phyloP scores from a whole-genome alignment of 2,329 filamentous ascomycete species.

The Fusarium staphyleae region DNA sequence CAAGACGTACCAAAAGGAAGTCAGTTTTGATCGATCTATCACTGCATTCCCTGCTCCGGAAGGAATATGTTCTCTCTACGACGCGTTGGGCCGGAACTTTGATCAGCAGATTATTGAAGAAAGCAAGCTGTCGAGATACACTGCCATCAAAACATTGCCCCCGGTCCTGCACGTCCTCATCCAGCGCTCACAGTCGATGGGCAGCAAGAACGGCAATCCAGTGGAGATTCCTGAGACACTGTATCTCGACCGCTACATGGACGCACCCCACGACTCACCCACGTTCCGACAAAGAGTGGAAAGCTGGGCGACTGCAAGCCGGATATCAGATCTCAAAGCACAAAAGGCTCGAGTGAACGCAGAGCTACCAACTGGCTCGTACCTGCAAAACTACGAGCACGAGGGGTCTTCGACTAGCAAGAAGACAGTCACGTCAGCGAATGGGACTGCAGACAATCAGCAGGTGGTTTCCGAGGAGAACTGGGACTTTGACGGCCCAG shows the following conservation, averaged over 20 bases:
- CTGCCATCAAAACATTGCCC: conserved; percentile 77
- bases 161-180: conserved; percentile 90
- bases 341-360: conserved; percentile 40
- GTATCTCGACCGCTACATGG: conserved; percentile 89
- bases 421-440: not conserved
- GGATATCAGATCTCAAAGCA: conserved; percentile 63
- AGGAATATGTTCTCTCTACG: conserved; percentile 72
- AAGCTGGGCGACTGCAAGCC: conserved; percentile 76
- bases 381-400: conserved; percentile 38
- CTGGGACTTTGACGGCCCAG: conserved; percentile 50
- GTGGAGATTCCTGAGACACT: conserved; percentile 82
- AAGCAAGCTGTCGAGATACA: conserved; percentile 68
- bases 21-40: conserved; percentile 67
- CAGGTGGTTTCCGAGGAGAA: conserved; percentile 35
- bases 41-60: conserved; percentile 64
- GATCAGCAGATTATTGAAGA: conserved; percentile 78
- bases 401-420: not conserved
- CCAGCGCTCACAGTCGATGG: conserved; percentile 79
- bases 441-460: conserved; percentile 3
- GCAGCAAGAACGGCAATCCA: conserved; percentile 77
- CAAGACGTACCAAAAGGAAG: conserved; percentile 52
- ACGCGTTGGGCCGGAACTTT: conserved; percentile 85
- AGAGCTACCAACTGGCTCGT: conserved; percentile 38
- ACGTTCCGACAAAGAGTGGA: conserved; percentile 70
- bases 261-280: conserved; percentile 65